phyloP scores from a whole-genome alignment of 345 rosid species.

The Gossypium thurberi region DNA sequence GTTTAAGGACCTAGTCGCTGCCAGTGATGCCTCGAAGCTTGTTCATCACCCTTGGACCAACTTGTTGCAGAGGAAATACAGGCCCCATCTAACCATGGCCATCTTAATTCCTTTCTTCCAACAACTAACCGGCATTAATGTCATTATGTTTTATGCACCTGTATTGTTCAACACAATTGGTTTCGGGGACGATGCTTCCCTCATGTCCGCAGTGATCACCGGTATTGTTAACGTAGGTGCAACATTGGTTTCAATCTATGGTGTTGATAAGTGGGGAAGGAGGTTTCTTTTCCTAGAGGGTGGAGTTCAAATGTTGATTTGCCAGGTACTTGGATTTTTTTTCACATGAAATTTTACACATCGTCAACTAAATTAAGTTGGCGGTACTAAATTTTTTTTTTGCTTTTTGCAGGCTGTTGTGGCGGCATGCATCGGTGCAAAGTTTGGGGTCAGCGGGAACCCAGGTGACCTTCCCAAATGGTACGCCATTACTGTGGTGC shows the following conservation, averaged over 20 bases:
- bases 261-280: slow-evolving; percentile 84
- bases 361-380: neutral
- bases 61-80: slow-evolving; percentile 64
- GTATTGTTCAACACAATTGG: slow-evolving; percentile 80
- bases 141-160: slow-evolving; percentile 88
- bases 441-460: slow-evolving; percentile 58
- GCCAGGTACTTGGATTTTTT: slow-evolving; percentile 45
- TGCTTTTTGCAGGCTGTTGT: slow-evolving; percentile 33
- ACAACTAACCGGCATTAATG: slow-evolving; percentile 78
- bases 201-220: slow-evolving; percentile 81
- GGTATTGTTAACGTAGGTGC: slow-evolving; percentile 61
- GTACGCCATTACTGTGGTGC: slow-evolving; percentile 75
- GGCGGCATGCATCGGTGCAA: slow-evolving; percentile 69
- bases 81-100: slow-evolving; percentile 79
- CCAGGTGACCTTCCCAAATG: slow-evolving; percentile 68
- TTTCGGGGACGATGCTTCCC: slow-evolving; percentile 52
- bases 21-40: slow-evolving; percentile 62
- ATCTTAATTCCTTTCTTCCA: slow-evolving; percentile 74
- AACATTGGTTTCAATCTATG: slow-evolving; percentile 63
- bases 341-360: neutral
- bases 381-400: neutral
- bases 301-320: slow-evolving; percentile 67
- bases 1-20: slow-evolving; percentile 59
- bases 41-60: slow-evolving; percentile 81
- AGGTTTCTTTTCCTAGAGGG: slow-evolving; percentile 75